A percentile compares a stretch with the other conserved stretches of the same genome.
Conservation (phyloP, 179 eudicot species). For the Nepenthes alata region DNA sequence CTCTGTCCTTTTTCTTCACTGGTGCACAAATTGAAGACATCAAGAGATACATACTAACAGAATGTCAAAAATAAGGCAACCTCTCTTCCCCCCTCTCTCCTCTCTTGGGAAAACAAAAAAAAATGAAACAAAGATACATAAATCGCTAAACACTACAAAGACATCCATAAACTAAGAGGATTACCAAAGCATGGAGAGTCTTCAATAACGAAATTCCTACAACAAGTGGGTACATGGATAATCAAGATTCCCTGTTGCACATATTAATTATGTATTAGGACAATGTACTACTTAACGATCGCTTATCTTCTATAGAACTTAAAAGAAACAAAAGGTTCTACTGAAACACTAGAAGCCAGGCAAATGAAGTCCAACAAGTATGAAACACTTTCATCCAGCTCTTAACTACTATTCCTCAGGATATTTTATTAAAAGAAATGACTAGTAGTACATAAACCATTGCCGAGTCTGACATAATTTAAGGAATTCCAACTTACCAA, state of each 20-base stretch:
- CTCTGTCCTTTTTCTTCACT: conserved; percentile 58
- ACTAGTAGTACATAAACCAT: neutral
- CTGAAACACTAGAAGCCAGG: too few relatives aligned
- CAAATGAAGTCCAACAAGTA: too few relatives aligned
- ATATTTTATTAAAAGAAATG: too few relatives aligned
- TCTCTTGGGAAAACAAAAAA: neutral
- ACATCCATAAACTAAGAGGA: neutral
- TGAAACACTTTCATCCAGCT: too few relatives aligned
- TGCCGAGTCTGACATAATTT: neutral
- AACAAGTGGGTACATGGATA: conserved; percentile 60
- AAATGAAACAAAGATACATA: neutral
- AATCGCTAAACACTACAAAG: neutral
- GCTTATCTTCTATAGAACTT: neutral
- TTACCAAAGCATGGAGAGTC: conserved; percentile 62
- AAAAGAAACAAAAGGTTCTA: neutral
- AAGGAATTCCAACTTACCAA: conserved; percentile 44
- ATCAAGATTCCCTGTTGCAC: conserved; percentile 72
- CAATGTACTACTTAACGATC: neutral
- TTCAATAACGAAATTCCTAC: conserved; percentile 44
- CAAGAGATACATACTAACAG: neutral
- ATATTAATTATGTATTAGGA: conserved; percentile 10
- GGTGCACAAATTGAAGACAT: conserved; percentile 15
- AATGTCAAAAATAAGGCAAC: neutral
- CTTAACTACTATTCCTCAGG: too few relatives aligned
- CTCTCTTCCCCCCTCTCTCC: neutral